phyloP scores from a whole-genome alignment of 805 yeast genomes.

The Candida maris region DNA sequence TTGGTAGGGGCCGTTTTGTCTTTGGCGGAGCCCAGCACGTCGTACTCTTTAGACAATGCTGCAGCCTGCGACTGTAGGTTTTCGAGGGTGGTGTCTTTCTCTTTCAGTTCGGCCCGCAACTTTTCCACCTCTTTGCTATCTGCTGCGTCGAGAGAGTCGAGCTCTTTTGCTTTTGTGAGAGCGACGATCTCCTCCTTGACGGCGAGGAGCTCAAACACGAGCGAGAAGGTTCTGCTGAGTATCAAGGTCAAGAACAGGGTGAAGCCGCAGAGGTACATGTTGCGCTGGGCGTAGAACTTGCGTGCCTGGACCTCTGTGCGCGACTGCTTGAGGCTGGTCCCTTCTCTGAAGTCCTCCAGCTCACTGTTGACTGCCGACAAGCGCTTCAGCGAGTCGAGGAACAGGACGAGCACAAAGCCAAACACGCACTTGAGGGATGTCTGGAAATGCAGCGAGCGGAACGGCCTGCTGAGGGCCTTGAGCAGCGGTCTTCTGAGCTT shows the following conservation, averaged over 20 bases:
- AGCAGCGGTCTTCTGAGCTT: conserved; percentile 65
- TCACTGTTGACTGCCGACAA: conserved; percentile 68
- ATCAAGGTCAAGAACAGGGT: conserved; percentile 86
- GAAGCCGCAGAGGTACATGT: conserved; percentile 93
- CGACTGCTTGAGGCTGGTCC: conserved; percentile 42
- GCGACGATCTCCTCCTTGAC: conserved; percentile 51
- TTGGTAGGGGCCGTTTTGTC: neutral
- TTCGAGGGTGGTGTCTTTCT: conserved; percentile 62
- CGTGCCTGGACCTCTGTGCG: conserved; percentile 85
- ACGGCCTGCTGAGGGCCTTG: conserved; percentile 60
- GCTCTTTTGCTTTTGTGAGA: conserved; percentile 7
- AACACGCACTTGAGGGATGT: conserved; percentile 77
- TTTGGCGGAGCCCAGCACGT: conserved; percentile 19
- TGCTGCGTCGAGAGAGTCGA: conserved; percentile 24
- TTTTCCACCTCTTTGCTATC: conserved; percentile 39
- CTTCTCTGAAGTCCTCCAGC: conserved; percentile 34
- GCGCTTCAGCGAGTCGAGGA: conserved; percentile 84
- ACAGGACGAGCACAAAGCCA: conserved; percentile 78
- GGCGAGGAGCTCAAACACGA: conserved; percentile 68
- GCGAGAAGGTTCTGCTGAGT: conserved; percentile 75
- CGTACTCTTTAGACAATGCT: conserved; percentile 62
- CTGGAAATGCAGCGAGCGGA: conserved; percentile 66
- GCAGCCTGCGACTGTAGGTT: conserved; percentile 71
- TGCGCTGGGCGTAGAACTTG: conserved; percentile 93
- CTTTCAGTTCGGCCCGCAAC: conserved; percentile 49